Base-by-base conservation (phyloP, 768 basidiomycete genomes). In the Boletus rubropictus region DNA sequence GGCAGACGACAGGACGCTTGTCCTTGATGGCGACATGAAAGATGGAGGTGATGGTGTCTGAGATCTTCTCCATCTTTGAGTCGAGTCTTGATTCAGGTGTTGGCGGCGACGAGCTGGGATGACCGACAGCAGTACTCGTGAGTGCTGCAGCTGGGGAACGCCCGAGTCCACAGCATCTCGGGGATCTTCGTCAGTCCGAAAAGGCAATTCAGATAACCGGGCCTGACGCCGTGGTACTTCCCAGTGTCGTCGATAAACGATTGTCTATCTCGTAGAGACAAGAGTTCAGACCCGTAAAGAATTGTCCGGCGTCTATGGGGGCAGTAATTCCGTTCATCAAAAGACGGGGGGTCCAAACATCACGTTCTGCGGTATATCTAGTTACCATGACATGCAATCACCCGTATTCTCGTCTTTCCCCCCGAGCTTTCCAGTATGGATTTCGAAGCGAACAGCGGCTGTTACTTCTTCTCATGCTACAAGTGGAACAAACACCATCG, bases 1-100 rank as follows among this genome's bases (percentile, higher is more conserved):
- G 28, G 35, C 58, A 61, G 34, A 46, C 34, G 28, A 33, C 36
- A 3, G 64, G 62, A 21, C 47, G 52, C 2, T 35, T 50, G 29
- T 61, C 59, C 39, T 52, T 54, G 51, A 56, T 54, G 20, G 35
- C 42, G 44, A 66, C 44, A 11, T 48, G 61, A 55, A 63, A 64
- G 9, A 59, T 20, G 24, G 64, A 51, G 2, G 59, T 56, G 7
- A 57, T 11, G 34, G 51, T 56, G 46, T 63, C 62, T 7, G 56
- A 59, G 22, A 66, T 10, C 48, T 37, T 64, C 12, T 66, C 52
- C 64, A 63, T 53, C 21, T 4, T 43, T 6, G 20, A 8, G 28
- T 14, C 3, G 22, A n/a, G 15, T 18, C 18, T 15, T 10, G 27
- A 9, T 42, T 20, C 20, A 5, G n/a, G 44, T 10, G 14, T 48